Evolutionary conservation across 2,329 filamentous ascomycete species (phyloP).

Genomic region (Amauroascus niger): DNA sequence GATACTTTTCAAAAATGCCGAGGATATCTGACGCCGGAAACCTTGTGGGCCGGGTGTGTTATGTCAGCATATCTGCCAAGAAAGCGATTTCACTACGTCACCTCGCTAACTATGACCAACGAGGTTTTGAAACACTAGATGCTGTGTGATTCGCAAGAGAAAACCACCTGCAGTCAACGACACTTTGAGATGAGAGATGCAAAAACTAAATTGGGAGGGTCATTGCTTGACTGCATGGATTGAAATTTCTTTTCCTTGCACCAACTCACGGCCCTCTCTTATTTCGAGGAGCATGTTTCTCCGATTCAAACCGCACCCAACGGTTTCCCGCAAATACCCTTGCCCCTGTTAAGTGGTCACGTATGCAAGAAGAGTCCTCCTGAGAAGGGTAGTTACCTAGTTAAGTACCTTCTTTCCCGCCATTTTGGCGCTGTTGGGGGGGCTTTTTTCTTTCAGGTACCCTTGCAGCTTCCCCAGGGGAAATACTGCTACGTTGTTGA

Average conservation of each 20-base stretch:
- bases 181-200: background rate
- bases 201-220: background rate
- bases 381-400: background rate
- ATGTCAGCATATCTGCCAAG: slow-evolving; percentile 2
- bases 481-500: background rate
- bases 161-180: too few relatives aligned
- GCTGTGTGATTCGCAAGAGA: too few relatives aligned
- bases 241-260: background rate
- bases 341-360: slow-evolving; percentile 7
- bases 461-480: background rate
- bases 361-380: background rate
- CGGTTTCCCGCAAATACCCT: background rate
- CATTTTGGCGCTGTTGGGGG: background rate
- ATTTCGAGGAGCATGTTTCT: background rate
- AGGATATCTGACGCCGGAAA: slow-evolving; percentile 1
- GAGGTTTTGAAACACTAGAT: too few relatives aligned
- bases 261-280: background rate
- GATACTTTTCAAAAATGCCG: background rate
- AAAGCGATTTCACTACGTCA: slow-evolving; percentile 1
- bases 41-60: background rate
- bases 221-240: background rate
- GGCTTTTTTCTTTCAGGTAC: background rate
- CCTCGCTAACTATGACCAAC: background rate
- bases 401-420: background rate
- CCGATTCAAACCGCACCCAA: slow-evolving; percentile 5